phyloP scores from a whole-genome alignment of 176 grass and related monocot species.

The Lolium perenne region DNA sequence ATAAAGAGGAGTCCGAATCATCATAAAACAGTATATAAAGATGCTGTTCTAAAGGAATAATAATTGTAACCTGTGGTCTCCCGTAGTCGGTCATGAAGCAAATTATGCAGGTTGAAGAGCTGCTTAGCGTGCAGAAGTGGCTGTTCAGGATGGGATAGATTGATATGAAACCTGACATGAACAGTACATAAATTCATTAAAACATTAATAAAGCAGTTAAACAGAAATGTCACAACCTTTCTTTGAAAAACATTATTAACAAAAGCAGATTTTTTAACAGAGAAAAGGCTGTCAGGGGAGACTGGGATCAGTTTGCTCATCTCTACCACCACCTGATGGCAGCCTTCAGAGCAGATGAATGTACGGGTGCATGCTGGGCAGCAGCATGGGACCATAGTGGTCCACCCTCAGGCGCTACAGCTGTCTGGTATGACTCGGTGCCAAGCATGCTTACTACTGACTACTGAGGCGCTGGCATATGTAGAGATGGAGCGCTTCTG shows the following conservation, averaged over 20 bases:
- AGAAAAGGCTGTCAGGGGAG: neutral
- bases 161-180: constrained; percentile 64
- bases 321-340: neutral
- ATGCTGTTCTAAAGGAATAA: constrained; percentile 7
- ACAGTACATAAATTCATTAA: constrained; percentile 32
- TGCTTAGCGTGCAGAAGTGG: constrained; percentile 86
- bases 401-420: neutral
- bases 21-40: neutral
- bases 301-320: neutral
- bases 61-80: constrained; percentile 67
- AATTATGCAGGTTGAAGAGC: constrained; percentile 75
- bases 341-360: neutral
- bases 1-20: constrained; percentile 6
- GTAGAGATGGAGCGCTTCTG: neutral
- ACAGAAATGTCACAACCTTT: constrained; percentile 9
- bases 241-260: neutral
- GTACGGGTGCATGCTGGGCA: neutral
- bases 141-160: constrained; percentile 76
- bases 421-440: neutral
- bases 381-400: neutral
- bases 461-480: neutral
- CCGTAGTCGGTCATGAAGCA: constrained; percentile 75
- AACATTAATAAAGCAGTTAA: constrained; percentile 37
- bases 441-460: neutral
- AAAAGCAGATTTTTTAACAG: neutral